Base-by-base conservation (phyloP, 768 basidiomycete species). In the Lentinula edodes region DNA sequence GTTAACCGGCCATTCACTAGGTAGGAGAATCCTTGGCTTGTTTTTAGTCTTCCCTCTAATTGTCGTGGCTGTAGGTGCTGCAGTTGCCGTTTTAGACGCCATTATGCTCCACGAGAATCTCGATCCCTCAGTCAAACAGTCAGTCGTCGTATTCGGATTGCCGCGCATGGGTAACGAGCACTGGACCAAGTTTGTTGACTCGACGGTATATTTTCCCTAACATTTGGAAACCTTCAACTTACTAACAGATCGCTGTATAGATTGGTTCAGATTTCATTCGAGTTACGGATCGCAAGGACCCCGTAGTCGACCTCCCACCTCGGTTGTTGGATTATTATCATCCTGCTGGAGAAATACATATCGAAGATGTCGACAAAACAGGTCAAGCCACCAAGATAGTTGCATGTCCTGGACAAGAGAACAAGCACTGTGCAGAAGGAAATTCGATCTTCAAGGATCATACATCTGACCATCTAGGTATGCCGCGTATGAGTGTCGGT, bases 181-280 rank as follows among this genome's bases (percentile, higher is more conserved):
- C 1, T 65, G 61, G 6, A 60, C 62, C 10, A 20, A 65, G 9
- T 57, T 62, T 1, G 65, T 65, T 42, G 57, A 65, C 34, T 5
- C n/a, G 7, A 63, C 62, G 32, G 45, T 63, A 13, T 63, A 61
- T 58, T n/a, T 41, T 20, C 62, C 54, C 43, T 42, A 42, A 6
- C 61, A 61, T 7, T 64, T 57, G 3, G 4, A 43, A 18, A 15
- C 6, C 65, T 61, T 28, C 6, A 52, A 34, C n/a, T 3, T 23
- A 38, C 18, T 7, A 16, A 45, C 15, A n/a, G 16, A 45, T 20
- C 8, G 8, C 20, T 12, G 16, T 9, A 23, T 18, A 48, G 18
- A 20, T 48, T 20, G 46, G 46, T 23, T 9, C 46, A 9, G 46
- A 20, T 1, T 48, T 48, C 8, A 9, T 23, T 48, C 46, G 46